Conservation (phyloP, 768 basidiomycete species). For the Agaricus blazei region DNA sequence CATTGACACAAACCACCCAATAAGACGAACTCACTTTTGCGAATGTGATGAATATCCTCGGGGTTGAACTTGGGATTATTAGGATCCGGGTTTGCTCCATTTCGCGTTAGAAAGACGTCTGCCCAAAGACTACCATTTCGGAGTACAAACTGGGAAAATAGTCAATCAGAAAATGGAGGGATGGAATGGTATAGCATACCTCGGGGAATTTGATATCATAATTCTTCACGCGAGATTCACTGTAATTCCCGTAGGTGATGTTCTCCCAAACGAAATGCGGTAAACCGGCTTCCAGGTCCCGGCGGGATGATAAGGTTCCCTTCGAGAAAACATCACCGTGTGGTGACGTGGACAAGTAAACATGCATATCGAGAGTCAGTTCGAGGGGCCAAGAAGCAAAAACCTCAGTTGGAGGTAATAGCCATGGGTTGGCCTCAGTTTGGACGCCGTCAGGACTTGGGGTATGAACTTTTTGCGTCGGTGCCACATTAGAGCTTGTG, state of each 20-base stretch:
- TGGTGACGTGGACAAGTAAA: conserved; percentile 67
- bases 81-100: conserved; percentile 64
- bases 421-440: conserved; percentile 38
- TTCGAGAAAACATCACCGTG: conserved; percentile 54
- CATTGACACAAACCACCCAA: conserved; percentile 4
- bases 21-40: conserved; percentile 55
- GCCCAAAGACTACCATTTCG: conserved; percentile 81
- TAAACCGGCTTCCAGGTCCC: conserved; percentile 43
- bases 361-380: conserved; percentile 61
- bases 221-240: conserved; percentile 49
- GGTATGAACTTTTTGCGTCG: not conserved
- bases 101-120: conserved; percentile 69
- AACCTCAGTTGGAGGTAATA: conserved; percentile 51
- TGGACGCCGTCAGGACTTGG: not conserved
- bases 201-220: conserved; percentile 62
- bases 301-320: conserved; percentile 45
- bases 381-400: conserved; percentile 57
- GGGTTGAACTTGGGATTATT: conserved; percentile 46
- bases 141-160: conserved; percentile 53
- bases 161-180: conserved; percentile 1
- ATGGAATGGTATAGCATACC: conserved; percentile 33
- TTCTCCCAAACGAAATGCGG: conserved; percentile 76
- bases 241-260: conserved; percentile 75
- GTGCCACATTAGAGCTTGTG: not conserved
- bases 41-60: conserved; percentile 58